Base-by-base conservation (phyloP, 495 filamentous ascomycete species). In the Paragyromitra xinjiangensis region DNA sequence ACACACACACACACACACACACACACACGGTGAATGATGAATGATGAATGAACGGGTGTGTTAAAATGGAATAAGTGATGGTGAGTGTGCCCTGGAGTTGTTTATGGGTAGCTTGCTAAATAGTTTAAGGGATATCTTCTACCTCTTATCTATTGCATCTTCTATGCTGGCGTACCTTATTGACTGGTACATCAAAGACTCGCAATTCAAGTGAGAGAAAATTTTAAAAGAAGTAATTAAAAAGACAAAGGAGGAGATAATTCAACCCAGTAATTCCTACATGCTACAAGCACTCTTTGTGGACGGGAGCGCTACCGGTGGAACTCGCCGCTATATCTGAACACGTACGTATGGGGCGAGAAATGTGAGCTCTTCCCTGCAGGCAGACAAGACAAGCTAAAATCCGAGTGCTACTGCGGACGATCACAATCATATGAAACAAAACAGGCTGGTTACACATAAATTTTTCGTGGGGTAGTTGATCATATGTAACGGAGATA, bases 361-460 rank as follows among this genome's bases (percentile, higher is more conserved):
- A 76, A 76, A 76, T 76, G 73, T 72, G 73, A 72, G 73, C 73
- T 64, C 69, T 63, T 14, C 58, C 58, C 62, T 73, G 70, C 70
- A 63, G 61, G 53, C 61, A 65, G 48, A 63, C 61, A 58, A 73
- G 70, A 73, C 70, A 63, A 63, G 37, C 56, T 12, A 63, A 63
- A 63, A 51, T 62, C 19, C 48, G 40, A 77, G 73, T 71, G 48
- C 53, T 44, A 71, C 73, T 69, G 66, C 66, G 42, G 73, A 71
- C 62, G 68, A 77, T 77, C 73, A 73, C 51, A 70, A 39, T 62
- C 6, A 39, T 40, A 40, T 73, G 73, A 58, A 77, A 66, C 61
- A 77, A 77, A 77, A 72, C 39, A 44, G 68, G 61, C 69, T 77
- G 73, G 73, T 77, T 73, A 77, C 73, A 77, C 73, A 59, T 73